Evolutionary conservation across 257 asterid genomes (phyloP), one percentile per base, ranked within the genome.

Genomic region (Solanum ossicruentum): DNA sequence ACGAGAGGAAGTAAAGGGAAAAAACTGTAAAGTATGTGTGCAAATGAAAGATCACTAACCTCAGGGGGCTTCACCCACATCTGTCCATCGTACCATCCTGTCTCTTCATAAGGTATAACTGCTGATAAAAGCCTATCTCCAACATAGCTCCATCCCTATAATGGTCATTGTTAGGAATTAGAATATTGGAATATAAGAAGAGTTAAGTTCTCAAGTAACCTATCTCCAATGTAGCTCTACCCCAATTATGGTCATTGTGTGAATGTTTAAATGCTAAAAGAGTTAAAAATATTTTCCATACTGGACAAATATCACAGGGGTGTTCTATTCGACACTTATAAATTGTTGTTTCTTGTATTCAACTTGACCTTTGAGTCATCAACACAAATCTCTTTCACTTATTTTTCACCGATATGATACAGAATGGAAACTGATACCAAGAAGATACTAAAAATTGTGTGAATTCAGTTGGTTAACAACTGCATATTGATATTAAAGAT

Each of bases 11-110:
- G 47, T 18, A 9, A 26, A 26, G 82, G 52, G 47, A 52, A 16
- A 49, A 12, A 26, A n/a, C n/a, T 77, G 82, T 51, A 26, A 77
- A 15, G 8, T 75, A 75, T 26, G 26, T 26, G 1, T 45, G 61
- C 81, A 20, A 77, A 56, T 71, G 84, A 58, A 61, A 28, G 28
- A 83, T 57, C 58, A 54, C 93, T 80, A 65, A 94, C 98, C 95
- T 96, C 98, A 15, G 98, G 99, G 86, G 98, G 99, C 86, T 94
- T 93, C 56, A 94, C 99, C 98, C 99, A 94, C 97, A 96, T 93
- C 88, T 94, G 99, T 21, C 98, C 97, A 83, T 94, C 98, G 23
- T 94, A 94, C 98, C 99, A 93, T 81, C 98, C 99, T 21, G 89
- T 96, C 89, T 94, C 98, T 92, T 96, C 98, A 63, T 96, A 92